Evolutionary conservation across 176 grass and related monocot species (phyloP).

Genomic region (Elaeis guineensis): DNA sequence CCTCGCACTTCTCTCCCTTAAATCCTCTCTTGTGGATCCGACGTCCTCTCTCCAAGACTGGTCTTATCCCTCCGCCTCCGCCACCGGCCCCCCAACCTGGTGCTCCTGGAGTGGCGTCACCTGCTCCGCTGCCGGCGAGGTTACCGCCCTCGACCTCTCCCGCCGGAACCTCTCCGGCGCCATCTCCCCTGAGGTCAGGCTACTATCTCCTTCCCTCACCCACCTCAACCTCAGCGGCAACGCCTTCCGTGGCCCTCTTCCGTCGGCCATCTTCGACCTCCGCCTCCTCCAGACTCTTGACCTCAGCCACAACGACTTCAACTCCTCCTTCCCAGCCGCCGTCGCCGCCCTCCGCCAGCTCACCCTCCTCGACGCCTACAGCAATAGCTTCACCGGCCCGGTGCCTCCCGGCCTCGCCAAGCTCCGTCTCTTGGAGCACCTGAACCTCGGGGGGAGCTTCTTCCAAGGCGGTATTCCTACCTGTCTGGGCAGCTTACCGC

Average conservation of each 20-base stretch:
- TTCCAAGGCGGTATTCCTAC: conserved; percentile 55
- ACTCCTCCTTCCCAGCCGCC: conserved; percentile 49
- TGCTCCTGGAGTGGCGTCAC: conserved; percentile 64
- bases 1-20: conserved; percentile 58
- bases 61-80: conserved; percentile 42
- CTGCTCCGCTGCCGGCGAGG: conserved; percentile 35
- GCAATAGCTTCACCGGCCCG: conserved; percentile 63
- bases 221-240: conserved; percentile 67
- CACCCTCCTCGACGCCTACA: conserved; percentile 45
- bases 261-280: conserved; percentile 44
- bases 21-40: conserved; percentile 52
- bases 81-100: conserved; percentile 45
- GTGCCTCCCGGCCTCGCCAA: conserved; percentile 35
- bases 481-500: conserved; percentile 19
- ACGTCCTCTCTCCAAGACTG: conserved; percentile 38
- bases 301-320: conserved; percentile 76
- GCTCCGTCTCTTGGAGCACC: conserved; percentile 31
- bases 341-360: conserved; percentile 29
- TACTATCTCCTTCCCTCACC: conserved; percentile 42
- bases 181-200: conserved; percentile 33
- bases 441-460: conserved; percentile 76
- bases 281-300: conserved; percentile 40
- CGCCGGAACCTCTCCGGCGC: conserved; percentile 68
- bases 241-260: conserved; percentile 46
- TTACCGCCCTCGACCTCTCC: conserved; percentile 58